Percentiles rank a stretch among this genome's conserved stretches.
Conservation (phyloP, 140 eudicot species). For the Stevia rebaudiana region DNA sequence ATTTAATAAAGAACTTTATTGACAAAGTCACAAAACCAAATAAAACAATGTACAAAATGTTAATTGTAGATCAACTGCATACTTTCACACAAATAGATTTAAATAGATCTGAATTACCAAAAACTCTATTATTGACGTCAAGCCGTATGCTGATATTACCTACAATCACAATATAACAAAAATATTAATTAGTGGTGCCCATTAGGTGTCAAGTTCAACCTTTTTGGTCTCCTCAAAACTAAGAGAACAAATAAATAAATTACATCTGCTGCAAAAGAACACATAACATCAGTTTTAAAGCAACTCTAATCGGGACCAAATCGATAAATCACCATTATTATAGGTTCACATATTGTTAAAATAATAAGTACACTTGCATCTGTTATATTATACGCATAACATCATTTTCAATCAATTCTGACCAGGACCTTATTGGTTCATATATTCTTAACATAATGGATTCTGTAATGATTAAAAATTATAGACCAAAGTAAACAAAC, state of each 20-base stretch:
- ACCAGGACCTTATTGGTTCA: too few relatives aligned
- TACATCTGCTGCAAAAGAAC: neutral
- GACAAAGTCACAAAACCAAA: too few relatives aligned
- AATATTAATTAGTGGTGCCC: neutral
- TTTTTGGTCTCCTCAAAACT: neutral
- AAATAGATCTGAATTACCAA: neutral
- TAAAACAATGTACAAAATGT: too few relatives aligned
- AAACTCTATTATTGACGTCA: neutral
- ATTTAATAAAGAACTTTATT: too few relatives aligned
- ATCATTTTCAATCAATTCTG: too few relatives aligned
- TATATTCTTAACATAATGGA: too few relatives aligned
- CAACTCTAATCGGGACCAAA: neutral
- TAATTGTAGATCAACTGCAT: too few relatives aligned
- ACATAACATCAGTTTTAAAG: neutral
- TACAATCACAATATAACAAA: neutral
- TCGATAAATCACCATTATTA: neutral
- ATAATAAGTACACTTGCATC: neutral
- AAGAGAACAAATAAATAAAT: neutral
- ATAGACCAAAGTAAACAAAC: neutral
- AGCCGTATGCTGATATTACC: neutral
- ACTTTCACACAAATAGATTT: neutral
- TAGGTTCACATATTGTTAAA: neutral
- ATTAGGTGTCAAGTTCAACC: neutral
- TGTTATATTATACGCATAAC: neutral
- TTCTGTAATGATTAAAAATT: neutral